Evolutionary conservation across 139 green algal species (phyloP).

Genomic region (Micractinium sp.): DNA sequence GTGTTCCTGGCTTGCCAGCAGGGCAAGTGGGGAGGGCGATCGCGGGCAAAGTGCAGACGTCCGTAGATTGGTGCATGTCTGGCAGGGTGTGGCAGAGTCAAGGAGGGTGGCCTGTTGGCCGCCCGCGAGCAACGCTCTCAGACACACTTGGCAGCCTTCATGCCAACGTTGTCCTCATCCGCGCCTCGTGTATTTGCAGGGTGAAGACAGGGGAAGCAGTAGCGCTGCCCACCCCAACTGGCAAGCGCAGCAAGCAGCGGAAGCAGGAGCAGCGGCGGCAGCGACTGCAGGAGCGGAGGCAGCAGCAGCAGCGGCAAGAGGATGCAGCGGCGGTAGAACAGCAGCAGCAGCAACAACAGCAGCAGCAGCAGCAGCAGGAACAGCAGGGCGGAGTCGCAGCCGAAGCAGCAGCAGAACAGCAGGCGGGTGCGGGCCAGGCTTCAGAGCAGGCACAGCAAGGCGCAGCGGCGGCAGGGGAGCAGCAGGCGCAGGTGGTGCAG

Average conservation of each 20-base stretch:
- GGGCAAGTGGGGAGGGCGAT: neutral
- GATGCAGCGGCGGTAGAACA: neutral
- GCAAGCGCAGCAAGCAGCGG: neutral
- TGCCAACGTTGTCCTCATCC: neutral
- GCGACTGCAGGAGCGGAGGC: too few relatives aligned
- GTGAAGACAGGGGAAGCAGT: slow-evolving; percentile 15
- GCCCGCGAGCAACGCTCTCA: slow-evolving; percentile 6
- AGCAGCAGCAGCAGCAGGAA: neutral
- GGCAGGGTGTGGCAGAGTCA: too few relatives aligned
- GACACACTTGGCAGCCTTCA: neutral
- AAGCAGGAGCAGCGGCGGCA: neutral
- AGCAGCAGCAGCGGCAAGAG: neutral
- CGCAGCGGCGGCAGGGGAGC: neutral
- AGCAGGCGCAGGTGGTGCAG: neutral
- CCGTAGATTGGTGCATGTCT: neutral
- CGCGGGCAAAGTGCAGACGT: slow-evolving; percentile 20
- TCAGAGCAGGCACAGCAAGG: neutral
- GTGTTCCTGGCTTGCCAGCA: too few relatives aligned
- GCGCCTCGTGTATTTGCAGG: neutral
- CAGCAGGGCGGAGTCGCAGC: neutral
- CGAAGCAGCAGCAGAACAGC: neutral
- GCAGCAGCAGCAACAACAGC: neutral
- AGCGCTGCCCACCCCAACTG: neutral
- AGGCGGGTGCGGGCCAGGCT: neutral
- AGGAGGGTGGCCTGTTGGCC: too few relatives aligned